These are phyloP conservation scores for Alisma plantagoaquatica DNA, from an alignment of 106 monocot species.

Conservation along the genomic window DNA sequence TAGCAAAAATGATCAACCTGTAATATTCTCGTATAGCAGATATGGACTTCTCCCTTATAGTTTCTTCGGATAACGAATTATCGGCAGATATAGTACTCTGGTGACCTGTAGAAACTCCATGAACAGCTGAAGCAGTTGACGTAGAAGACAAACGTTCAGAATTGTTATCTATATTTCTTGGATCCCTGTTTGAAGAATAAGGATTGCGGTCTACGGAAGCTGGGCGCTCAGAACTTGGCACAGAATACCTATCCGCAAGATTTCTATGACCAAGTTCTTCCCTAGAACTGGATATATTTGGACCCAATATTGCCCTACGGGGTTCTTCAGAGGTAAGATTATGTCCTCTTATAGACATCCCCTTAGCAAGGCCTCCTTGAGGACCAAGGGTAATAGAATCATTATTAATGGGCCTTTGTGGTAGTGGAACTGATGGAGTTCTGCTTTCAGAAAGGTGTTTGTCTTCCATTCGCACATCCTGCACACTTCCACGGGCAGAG, in stretches of 20 bases:
- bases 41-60: constrained; percentile 47
- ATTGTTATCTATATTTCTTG: constrained; percentile 14
- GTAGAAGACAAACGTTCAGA: constrained; percentile 30
- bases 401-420: constrained; percentile 42
- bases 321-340: constrained; percentile 15
- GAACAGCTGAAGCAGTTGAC: constrained; percentile 6
- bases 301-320: constrained; percentile 29
- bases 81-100: constrained; percentile 21
- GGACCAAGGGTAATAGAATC: constrained; percentile 73
- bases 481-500: constrained; percentile 32
- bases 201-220: constrained; percentile 10
- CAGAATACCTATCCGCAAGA: constrained; percentile 22
- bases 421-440: constrained; percentile 45
- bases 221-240: constrained; percentile 10
- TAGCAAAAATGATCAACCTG: constrained; percentile 64
- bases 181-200: constrained; percentile 9
- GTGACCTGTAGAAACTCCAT: constrained; percentile 12
- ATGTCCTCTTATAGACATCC: constrained; percentile 85
- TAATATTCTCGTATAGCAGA: constrained; percentile 73
- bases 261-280: constrained; percentile 18
- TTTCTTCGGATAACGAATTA: constrained; percentile 41
- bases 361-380: constrained; percentile 90
- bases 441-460: constrained; percentile 50
- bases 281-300: constrained; percentile 38
- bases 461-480: constrained; percentile 62